Conservation (phyloP, 2,329 filamentous ascomycete species). For the Penicillium sp. region DNA sequence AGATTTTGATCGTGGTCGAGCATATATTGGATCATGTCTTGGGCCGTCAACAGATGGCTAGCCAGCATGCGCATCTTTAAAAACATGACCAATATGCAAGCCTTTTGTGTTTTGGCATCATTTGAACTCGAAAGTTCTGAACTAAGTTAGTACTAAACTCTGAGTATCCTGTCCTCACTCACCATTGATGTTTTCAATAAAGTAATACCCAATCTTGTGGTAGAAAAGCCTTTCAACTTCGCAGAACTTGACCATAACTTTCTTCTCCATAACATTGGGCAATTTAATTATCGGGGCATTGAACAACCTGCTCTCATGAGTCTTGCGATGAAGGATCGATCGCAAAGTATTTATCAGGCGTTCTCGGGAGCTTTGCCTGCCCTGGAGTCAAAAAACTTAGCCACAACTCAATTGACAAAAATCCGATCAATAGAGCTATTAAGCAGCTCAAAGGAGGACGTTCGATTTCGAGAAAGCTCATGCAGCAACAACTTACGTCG, state of each 20-base stretch:
- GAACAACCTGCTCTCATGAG: constrained; percentile 51
- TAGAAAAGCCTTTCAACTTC: constrained; percentile 50
- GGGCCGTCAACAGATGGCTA: constrained; percentile 45
- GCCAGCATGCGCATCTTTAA: constrained; percentile 49
- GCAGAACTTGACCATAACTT: constrained; percentile 47
- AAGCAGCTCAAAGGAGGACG: too few species aligned
- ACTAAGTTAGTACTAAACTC: background rate
- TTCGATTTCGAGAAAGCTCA: too few species aligned
- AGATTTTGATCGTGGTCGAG: constrained; percentile 42
- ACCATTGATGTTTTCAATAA: constrained; percentile 29
- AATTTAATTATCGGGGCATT: constrained; percentile 50
- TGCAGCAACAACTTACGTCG: constrained; percentile 2
- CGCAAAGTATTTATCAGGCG: constrained; percentile 29
- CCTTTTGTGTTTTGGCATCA: constrained; percentile 25
- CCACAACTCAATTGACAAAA: too few species aligned
- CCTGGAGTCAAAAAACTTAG: constrained; percentile 10
- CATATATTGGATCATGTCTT: constrained; percentile 43
- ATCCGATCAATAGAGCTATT: too few species aligned
- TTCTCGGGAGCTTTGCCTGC: constrained; percentile 10
- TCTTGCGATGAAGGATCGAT: constrained; percentile 51
- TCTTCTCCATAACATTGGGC: constrained; percentile 44
- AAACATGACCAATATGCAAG: constrained; percentile 45
- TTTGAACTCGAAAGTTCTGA: constrained; percentile 1
- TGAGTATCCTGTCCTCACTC: too few species aligned
- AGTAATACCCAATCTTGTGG: constrained; percentile 45